Conservation (phyloP, 352 stramenopile species). For the Peronospora destructor region DNA sequence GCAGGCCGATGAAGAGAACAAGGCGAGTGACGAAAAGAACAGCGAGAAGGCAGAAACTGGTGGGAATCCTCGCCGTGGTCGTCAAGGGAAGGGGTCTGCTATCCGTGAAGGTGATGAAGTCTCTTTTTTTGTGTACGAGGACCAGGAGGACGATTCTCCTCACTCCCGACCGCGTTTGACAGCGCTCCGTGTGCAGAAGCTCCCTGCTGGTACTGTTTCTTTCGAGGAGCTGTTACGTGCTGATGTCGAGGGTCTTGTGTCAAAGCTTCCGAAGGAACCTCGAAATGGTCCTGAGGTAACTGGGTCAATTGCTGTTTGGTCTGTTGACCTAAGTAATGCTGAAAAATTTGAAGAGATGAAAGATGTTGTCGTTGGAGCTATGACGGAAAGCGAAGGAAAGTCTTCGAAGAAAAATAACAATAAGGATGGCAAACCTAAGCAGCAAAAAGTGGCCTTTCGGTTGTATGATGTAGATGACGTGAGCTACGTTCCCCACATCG, state of each 20-base stretch:
- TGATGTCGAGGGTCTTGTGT: slow-evolving; percentile 52
- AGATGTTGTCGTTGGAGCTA: slow-evolving; percentile 8
- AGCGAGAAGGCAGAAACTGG: slow-evolving; percentile 4
- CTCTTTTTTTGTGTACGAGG: slow-evolving; percentile 74
- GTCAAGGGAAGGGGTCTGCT: slow-evolving; percentile 14
- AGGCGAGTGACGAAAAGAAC: slow-evolving; percentile 22
- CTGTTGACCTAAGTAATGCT: slow-evolving; percentile 1
- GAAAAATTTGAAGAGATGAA: slow-evolving; percentile 18
- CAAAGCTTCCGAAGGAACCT: slow-evolving; percentile 59
- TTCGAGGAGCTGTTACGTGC: slow-evolving; percentile 57
- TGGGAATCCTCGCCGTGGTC: slow-evolving; percentile 10
- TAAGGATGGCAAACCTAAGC: slow-evolving; percentile 20
- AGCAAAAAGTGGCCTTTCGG: slow-evolving; percentile 39
- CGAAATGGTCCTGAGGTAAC: slow-evolving; percentile 54
- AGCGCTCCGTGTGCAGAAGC: slow-evolving; percentile 59
- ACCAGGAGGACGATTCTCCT: slow-evolving; percentile 40
- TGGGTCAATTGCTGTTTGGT: slow-evolving; percentile 39
- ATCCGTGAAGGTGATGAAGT: slow-evolving; percentile 66
- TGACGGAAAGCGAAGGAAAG: slow-evolving; percentile 21
- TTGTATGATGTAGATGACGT: slow-evolving; percentile 55
- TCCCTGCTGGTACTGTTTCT: slow-evolving; percentile 45
- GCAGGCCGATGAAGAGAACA: slow-evolving; percentile 12
- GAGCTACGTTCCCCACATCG: slow-evolving; percentile 52
- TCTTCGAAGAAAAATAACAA: slow-evolving; percentile 38
- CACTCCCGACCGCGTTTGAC: slow-evolving; percentile 39